A percentile compares a stretch with the other conserved stretches of the same genome.
These are phyloP conservation scores for Vitis hybrid DNA, from an alignment of 177 flowering plant species.

Conservation along the genomic window DNA sequence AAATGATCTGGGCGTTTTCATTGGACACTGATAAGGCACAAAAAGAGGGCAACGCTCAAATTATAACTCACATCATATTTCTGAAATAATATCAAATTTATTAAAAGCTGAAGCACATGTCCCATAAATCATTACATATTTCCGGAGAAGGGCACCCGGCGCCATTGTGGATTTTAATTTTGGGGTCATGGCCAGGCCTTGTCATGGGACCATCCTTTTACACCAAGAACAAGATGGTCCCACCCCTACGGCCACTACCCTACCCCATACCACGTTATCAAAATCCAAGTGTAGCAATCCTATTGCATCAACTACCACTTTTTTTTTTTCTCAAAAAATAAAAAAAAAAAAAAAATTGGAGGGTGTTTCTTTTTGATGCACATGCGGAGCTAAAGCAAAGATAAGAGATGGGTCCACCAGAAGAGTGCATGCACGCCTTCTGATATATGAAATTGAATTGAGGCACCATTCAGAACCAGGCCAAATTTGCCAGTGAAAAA, in stretches of 20 bases:
- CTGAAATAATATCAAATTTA: no score
- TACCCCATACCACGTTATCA: neutral
- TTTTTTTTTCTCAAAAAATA: neutral
- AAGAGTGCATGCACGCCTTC: constrained; percentile 11
- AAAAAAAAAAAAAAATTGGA: neutral
- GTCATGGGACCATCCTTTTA: no score
- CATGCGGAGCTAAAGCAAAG: neutral
- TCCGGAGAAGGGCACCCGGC: no score
- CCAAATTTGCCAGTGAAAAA: constrained; percentile 12
- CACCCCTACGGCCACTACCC: neutral
- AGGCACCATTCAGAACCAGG: constrained; percentile 17
- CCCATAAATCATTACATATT: no score
- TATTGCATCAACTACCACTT: neutral
- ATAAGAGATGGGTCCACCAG: constrained; percentile 1
- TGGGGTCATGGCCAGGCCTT: no score
- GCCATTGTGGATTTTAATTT: no score
- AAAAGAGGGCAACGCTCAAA: no score
- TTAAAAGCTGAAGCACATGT: no score
- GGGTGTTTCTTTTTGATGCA: neutral
- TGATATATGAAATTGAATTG: constrained; percentile 7
- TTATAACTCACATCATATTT: no score
- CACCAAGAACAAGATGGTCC: no score
- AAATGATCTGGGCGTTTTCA: no score
- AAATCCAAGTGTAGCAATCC: neutral
- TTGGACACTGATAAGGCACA: no score